Evolutionary conservation across 768 basidiomycete genomes (phyloP).

Genomic region (Hypholoma fasciculare): DNA sequence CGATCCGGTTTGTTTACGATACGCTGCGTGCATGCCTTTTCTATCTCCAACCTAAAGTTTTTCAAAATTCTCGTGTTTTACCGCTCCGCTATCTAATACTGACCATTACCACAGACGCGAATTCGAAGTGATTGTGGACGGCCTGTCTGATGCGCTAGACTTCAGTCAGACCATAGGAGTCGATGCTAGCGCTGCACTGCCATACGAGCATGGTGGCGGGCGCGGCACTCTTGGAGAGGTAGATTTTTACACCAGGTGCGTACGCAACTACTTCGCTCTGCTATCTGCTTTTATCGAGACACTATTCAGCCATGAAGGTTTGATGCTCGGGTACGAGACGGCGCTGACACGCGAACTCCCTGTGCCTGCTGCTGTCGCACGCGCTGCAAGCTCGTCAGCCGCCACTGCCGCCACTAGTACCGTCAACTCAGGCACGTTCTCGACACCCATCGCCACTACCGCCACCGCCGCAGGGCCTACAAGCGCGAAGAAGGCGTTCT

Average conservation of each 20-base stretch:
- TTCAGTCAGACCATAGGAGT: conserved; percentile 90
- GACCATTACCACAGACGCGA: conserved; percentile 49
- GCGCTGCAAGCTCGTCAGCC: background rate
- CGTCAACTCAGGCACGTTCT: too few species aligned
- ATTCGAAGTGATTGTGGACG: conserved; percentile 83
- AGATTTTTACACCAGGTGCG: conserved; percentile 89
- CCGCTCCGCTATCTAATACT: background rate
- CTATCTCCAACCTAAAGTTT: background rate
- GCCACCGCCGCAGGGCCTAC: background rate
- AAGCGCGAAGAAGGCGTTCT: conserved; percentile 46
- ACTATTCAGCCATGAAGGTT: conserved; percentile 76
- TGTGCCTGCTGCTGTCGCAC: conserved; percentile 26
- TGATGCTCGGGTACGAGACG: conserved; percentile 91
- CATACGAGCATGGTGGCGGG: conserved; percentile 74
- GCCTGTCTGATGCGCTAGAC: conserved; percentile 88
- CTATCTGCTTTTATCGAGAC: background rate
- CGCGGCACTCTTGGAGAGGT: conserved; percentile 80
- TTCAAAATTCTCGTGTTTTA: background rate
- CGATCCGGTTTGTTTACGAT: too few species aligned
- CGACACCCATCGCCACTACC: too few species aligned
- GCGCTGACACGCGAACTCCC: conserved; percentile 79
- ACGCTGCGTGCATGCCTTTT: too few species aligned
- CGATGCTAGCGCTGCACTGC: conserved; percentile 41
- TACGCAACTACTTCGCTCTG: background rate
- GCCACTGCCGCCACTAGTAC: background rate